These are phyloP conservation scores for Sanguinoderma infundibulare DNA, from an alignment of 1,284 basidiomycete genomes.

Conservation along the genomic window DNA sequence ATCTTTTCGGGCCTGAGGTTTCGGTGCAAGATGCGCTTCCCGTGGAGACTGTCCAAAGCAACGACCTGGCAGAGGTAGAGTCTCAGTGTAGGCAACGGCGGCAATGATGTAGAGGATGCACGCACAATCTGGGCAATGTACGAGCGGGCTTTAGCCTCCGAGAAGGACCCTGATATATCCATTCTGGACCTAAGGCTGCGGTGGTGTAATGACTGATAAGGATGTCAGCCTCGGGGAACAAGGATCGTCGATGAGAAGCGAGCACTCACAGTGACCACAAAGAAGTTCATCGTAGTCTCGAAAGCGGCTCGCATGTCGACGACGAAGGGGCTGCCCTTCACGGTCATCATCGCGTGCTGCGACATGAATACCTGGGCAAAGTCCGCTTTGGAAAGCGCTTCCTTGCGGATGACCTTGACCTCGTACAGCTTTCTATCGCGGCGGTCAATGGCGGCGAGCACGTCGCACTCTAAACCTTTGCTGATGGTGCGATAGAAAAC, in stretches of 20 bases:
- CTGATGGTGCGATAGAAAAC: background rate
- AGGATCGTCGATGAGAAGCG: background rate
- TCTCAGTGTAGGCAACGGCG: conserved; percentile 32
- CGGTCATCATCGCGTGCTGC: background rate
- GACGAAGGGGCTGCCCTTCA: background rate
- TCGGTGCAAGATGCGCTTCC: conserved; percentile 41
- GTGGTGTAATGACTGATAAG: background rate
- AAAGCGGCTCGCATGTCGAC: background rate
- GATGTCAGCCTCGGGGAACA: background rate
- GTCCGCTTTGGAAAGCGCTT: background rate
- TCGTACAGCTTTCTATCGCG: background rate
- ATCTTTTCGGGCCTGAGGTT: conserved; percentile 60
- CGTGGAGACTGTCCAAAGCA: conserved; percentile 44
- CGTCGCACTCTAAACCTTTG: background rate
- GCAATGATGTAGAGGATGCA: background rate
- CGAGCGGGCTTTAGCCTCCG: conserved; percentile 9
- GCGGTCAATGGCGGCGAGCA: background rate
- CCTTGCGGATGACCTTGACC: background rate
- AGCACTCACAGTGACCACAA: background rate
- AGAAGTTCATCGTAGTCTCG: background rate
- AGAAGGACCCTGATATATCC: background rate
- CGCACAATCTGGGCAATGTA: conserved; percentile 31
- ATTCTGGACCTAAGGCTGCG: background rate
- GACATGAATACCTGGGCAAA: background rate
- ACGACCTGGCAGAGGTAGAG: conserved; percentile 42